Percentiles rank a stretch among this genome's conserved stretches.
These are phyloP conservation scores for Colletotrichum somersetense DNA, from an alignment of 2,329 filamentous ascomycete genomes.

Conservation along the genomic window DNA sequence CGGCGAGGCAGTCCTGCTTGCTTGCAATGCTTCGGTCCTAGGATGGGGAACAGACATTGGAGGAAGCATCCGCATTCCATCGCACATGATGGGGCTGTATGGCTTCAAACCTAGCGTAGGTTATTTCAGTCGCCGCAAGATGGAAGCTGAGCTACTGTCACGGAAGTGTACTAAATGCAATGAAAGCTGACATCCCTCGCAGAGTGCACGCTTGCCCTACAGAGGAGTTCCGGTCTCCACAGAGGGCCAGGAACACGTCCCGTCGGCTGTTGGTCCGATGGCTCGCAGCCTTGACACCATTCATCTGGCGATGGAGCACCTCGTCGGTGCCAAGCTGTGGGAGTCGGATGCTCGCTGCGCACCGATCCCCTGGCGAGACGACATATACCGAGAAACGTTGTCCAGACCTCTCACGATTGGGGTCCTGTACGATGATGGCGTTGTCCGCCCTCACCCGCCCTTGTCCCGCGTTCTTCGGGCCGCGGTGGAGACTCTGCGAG, in stretches of 20 bases:
- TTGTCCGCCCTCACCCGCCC: slow-evolving; percentile 68
- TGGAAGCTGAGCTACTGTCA: slow-evolving; percentile 19
- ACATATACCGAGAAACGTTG: slow-evolving; percentile 55
- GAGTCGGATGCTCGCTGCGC: slow-evolving; percentile 64
- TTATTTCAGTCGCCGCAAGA: neutral
- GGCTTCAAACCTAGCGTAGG: slow-evolving; percentile 48
- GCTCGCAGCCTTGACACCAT: slow-evolving; percentile 60
- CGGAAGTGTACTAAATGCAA: too few species aligned
- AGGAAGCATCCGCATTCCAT: slow-evolving; percentile 56
- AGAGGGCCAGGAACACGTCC: slow-evolving; percentile 74
- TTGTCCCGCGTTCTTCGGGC: slow-evolving; percentile 59
- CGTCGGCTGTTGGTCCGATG: slow-evolving; percentile 73
- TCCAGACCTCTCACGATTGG: slow-evolving; percentile 62
- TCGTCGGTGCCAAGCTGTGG: slow-evolving; percentile 65
- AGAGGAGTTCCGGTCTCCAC: slow-evolving; percentile 70
- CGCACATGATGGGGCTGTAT: slow-evolving; percentile 51
- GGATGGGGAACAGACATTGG: slow-evolving; percentile 59
- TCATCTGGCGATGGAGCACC: slow-evolving; percentile 59
- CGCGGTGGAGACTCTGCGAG: slow-evolving; percentile 53
- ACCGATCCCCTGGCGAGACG: slow-evolving; percentile 66
- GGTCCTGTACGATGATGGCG: slow-evolving; percentile 63
- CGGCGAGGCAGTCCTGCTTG: slow-evolving; percentile 61
- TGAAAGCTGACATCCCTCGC: rapidly evolving
- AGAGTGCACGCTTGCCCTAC: slow-evolving; percentile 71
- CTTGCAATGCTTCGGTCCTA: slow-evolving; percentile 55